A percentile compares a stretch with the other conserved stretches of the same genome.
phyloP scores from a whole-genome alignment of 2,329 filamentous ascomycete genomes.

The Paracorniculantispora psalliotae region DNA sequence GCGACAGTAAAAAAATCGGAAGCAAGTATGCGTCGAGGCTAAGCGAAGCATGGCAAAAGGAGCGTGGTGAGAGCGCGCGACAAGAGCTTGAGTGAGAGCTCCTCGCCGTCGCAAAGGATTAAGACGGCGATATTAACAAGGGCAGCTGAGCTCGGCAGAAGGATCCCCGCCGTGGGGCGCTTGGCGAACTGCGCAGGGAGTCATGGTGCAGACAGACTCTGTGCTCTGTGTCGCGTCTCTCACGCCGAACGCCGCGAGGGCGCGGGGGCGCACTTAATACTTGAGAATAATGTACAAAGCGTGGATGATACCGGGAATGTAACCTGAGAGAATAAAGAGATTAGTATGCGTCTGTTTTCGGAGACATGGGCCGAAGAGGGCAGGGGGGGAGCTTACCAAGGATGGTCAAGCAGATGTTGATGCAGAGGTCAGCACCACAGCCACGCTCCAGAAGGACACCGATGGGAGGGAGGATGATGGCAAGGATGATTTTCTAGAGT shows the following conservation, averaged over 20 bases:
- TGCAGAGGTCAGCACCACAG: slow-evolving; percentile 79
- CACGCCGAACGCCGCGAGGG: background rate
- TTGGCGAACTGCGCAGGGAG: background rate
- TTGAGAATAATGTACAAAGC: slow-evolving; percentile 91
- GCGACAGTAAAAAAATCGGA: background rate
- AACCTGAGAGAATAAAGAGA: slow-evolving; percentile 30
- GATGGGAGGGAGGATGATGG: slow-evolving; percentile 82
- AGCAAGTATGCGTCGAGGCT: background rate
- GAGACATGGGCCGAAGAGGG: background rate
- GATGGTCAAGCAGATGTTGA: slow-evolving; percentile 87
- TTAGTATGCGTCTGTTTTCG: background rate
- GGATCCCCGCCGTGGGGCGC: slow-evolving; percentile 1
- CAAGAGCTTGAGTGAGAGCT: background rate
- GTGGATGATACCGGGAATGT: slow-evolving; percentile 83
- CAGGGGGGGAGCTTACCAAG: slow-evolving; percentile 42
- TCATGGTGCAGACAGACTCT: background rate
- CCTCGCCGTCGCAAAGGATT: background rate
- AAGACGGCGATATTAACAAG: background rate
- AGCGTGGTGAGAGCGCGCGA: slow-evolving; percentile 1
- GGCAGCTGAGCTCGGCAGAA: background rate
- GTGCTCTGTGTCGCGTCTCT: slow-evolving; percentile 4
- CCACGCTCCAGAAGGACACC: slow-evolving; percentile 94
- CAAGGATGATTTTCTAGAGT: slow-evolving; percentile 68
- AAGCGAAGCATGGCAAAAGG: background rate
- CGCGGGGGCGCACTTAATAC: slow-evolving; percentile 52